Conservation (phyloP, 805 yeast species). For the Starmera quercuum region DNA sequence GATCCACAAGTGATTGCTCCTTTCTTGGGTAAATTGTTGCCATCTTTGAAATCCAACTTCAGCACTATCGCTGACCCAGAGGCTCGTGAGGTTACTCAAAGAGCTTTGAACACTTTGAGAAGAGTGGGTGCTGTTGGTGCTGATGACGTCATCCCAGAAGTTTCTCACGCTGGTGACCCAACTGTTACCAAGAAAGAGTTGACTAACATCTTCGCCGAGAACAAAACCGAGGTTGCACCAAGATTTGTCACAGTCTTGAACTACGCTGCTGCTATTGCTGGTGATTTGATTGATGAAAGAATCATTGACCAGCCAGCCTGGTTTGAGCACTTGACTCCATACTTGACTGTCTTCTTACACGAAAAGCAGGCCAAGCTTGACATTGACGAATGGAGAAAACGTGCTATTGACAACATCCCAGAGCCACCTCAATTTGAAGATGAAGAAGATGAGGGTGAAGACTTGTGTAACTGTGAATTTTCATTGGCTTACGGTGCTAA, state of each 20-base stretch:
- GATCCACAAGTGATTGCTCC: constrained; percentile 99
- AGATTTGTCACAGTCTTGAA: constrained; percentile 74
- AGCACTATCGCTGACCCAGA: constrained; percentile 99
- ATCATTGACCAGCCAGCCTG: constrained; percentile 86
- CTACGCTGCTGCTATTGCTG: constrained; percentile 94
- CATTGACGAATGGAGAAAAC: constrained; percentile 91
- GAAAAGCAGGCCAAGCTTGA: constrained; percentile 84
- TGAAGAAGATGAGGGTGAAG: constrained; percentile 98
- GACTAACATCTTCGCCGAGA: constrained; percentile 59
- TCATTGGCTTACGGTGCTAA: constrained; percentile 99
- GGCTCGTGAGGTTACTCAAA: constrained; percentile 96
- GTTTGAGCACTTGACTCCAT: constrained; percentile 84
- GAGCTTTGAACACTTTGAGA: constrained; percentile 95
- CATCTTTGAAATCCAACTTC: constrained; percentile 91
- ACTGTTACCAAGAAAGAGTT: constrained; percentile 79
- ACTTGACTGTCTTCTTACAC: constrained; percentile 93
- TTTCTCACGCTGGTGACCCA: constrained; percentile 98
- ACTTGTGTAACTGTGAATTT: constrained; percentile 99
- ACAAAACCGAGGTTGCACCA: constrained; percentile 51
- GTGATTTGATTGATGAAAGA: constrained; percentile 99
- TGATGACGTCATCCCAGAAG: constrained; percentile 89
- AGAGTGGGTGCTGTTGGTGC: constrained; percentile 97
- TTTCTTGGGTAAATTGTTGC: constrained; percentile 90
- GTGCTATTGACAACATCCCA: constrained; percentile 97
- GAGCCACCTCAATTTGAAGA: constrained; percentile 93